Conservation (phyloP, 2,329 filamentous ascomycete genomes). For the Penicillium sp. region DNA sequence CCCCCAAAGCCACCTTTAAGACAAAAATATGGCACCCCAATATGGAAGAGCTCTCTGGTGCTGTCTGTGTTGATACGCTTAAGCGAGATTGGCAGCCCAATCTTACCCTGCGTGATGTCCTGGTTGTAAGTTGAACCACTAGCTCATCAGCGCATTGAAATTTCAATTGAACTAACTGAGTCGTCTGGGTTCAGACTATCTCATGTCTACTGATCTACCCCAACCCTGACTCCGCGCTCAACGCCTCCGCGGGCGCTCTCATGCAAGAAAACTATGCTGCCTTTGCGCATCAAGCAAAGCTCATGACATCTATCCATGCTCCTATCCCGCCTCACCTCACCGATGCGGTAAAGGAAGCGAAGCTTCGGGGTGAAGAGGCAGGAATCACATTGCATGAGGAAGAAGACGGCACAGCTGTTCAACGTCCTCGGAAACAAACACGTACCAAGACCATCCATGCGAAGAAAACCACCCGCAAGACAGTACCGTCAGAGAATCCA, state of each 20-base stretch:
- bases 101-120: constrained; percentile 59
- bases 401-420: constrained; percentile 22
- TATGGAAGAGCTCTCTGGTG: constrained; percentile 61
- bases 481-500: not conserved
- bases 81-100: constrained; percentile 62
- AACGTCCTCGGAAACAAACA: constrained; percentile 18
- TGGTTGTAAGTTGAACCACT: constrained; percentile 42
- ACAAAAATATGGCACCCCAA: constrained; percentile 66
- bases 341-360: constrained; percentile 53
- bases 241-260: constrained; percentile 59
- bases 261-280: constrained; percentile 59
- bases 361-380: constrained; percentile 53
- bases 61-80: constrained; percentile 63
- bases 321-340: constrained; percentile 49
- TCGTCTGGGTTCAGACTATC: constrained; percentile 49
- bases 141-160: not conserved
- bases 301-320: constrained; percentile 64
- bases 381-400: constrained; percentile 24
- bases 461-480: constrained; percentile 14
- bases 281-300: constrained; percentile 56
- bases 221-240: constrained; percentile 63
- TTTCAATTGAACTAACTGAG: not conserved
- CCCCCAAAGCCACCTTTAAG: constrained; percentile 57
- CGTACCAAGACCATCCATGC: constrained; percentile 6
- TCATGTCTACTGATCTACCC: constrained; percentile 63